phyloP scores from a whole-genome alignment of 768 basidiomycete species.

The Mycena maculata region DNA sequence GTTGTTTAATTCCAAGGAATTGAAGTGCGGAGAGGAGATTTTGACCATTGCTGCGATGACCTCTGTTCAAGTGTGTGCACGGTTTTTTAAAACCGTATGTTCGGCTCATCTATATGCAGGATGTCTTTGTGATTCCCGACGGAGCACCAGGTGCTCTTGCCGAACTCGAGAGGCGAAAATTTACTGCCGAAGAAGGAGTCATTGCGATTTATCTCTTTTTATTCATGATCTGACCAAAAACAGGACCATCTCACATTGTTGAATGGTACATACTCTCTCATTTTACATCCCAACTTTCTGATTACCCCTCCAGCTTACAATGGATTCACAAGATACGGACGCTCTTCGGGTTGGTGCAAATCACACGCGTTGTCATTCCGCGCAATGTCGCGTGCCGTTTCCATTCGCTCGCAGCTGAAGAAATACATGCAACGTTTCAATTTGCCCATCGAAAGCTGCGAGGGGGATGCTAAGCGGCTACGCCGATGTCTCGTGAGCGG shows the following conservation, averaged over 20 bases:
- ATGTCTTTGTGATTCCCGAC: constrained; percentile 90
- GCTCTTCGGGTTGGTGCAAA: constrained; percentile 93
- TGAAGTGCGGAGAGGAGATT: constrained; percentile 94
- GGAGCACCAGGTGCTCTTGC: constrained; percentile 87
- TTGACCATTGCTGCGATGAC: constrained; percentile 97
- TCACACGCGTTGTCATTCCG: constrained; percentile 92
- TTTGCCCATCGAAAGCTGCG: constrained; percentile 85
- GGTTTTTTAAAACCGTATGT: neutral
- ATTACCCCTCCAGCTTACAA: constrained; percentile 77
- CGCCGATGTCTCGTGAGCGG: constrained; percentile 92
- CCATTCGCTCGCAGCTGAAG: constrained; percentile 93
- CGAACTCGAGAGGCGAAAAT: constrained; percentile 94
- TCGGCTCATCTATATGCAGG: constrained; percentile 56
- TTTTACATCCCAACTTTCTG: constrained; percentile 5
- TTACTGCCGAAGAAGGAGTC: constrained; percentile 98
- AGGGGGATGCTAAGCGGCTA: constrained; percentile 86
- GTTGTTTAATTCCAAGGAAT: constrained; percentile 89
- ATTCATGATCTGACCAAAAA: constrained; percentile 20
- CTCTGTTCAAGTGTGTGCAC: constrained; percentile 75
- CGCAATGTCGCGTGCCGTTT: constrained; percentile 92
- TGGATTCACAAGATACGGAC: constrained; percentile 86
- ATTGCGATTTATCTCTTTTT: constrained; percentile 25
- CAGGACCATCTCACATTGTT: constrained; percentile 95
- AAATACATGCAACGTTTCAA: constrained; percentile 95
- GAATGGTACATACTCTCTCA: constrained; percentile 69